Base-by-base conservation (phyloP, 495 filamentous ascomycete genomes). In the Penicillium ochrochloron region DNA sequence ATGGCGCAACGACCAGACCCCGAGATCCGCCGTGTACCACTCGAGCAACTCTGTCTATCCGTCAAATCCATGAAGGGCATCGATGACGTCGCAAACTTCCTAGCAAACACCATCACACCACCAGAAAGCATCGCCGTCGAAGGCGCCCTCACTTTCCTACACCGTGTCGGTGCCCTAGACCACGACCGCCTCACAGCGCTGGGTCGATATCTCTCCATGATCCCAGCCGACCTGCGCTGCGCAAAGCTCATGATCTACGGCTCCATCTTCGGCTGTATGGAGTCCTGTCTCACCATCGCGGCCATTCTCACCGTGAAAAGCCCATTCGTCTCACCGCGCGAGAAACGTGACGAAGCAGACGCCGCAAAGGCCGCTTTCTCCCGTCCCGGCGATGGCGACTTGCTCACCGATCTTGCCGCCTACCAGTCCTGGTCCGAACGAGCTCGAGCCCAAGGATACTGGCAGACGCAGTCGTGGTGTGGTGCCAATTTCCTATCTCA, bases 231-330 rank as follows among this genome's bases (percentile, higher is more conserved):
- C 66, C 80, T 99, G 29, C 88, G 96, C 12, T 97, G 92, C 73
- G 90, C 90, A 21, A 99, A 99, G 75, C 85, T 99, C 9, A 91
- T 99, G 86, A 92, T 99, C 17, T 97, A 96, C 67, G 96, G 95
- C 17, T 90, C 92, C 2, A 94, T 93, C 48, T 98, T 99, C 70
- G 90, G 90, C 21, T 97, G 93, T 67, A 87, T 98, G 17, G 92
- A 96, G 67, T 84, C 94, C 48, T 91, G 89, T 65, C 82, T 98
- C 60, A 92, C 90, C n/a, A 93, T 99, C 66, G 89, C 95, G 1
- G 89, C 92, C 21, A 95, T 97, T 51, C 82, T 98, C 7, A 96
- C 92, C 42, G 86, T 91, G 35, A 89, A 87, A 64, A 89, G 85
- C 60, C 95, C 96, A 0, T 98, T 99, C 74, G 75, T 96, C 12